A percentile compares a stretch with the other conserved stretches of the same genome.
Conservation (phyloP, 257 asterid genomes). For the Salvia splendens region DNA sequence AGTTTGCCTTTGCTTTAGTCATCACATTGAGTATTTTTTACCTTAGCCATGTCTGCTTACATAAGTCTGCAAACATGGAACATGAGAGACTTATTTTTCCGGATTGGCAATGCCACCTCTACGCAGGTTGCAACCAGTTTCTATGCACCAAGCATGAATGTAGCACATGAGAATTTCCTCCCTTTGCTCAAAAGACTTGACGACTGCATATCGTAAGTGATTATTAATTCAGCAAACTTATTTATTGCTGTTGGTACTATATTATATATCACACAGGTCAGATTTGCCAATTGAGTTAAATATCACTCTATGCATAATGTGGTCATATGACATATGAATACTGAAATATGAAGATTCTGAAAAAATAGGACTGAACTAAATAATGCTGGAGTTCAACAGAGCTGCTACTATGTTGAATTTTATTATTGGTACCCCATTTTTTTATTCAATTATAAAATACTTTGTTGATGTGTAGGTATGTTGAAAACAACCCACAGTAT, state of each 20-base stretch:
- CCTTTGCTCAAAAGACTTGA: constrained; percentile 93
- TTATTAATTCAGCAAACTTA: constrained; percentile 13
- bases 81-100: constrained; percentile 23
- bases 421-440: constrained; percentile 6
- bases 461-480: constrained; percentile 62
- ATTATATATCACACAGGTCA: constrained; percentile 15
- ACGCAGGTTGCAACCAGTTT: constrained; percentile 95
- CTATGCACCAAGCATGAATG: constrained; percentile 89
- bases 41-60: constrained; percentile 12
- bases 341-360: constrained; percentile 21
- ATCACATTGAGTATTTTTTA: not conserved
- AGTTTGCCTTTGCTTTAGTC: not conserved
- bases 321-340: constrained; percentile 23
- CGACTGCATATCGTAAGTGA: constrained; percentile 91
- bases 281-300: constrained; percentile 16
- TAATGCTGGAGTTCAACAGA: constrained; percentile 17
- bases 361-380: not conserved
- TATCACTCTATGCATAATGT: constrained; percentile 21
- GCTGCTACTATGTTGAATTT: constrained; percentile 23
- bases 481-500: constrained; percentile 94
- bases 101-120: constrained; percentile 36
- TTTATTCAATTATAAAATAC: constrained; percentile 17
- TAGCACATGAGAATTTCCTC: constrained; percentile 72
- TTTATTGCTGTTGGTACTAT: constrained; percentile 25
- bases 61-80: constrained; percentile 5